Evolutionary conservation across 208 protist genomes (phyloP).

Genomic region (Kentomonas sorsogonicus): DNA sequence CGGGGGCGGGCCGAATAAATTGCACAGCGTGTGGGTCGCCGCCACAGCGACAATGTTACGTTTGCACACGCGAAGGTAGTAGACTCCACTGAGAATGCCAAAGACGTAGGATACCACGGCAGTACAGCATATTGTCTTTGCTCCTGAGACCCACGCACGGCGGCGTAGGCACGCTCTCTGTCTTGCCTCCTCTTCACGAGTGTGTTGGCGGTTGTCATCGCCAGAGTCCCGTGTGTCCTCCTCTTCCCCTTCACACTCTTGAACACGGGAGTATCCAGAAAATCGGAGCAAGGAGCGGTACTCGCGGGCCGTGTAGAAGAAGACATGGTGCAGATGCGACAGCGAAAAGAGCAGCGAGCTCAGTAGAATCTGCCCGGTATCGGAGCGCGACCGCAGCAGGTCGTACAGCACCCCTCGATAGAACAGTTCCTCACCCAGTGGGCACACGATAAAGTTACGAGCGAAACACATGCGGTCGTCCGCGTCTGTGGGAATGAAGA

Average conservation of each 20-base stretch:
- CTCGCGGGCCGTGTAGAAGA: conserved; percentile 25
- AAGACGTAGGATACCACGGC: conserved; percentile 34
- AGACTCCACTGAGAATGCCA: conserved; percentile 55
- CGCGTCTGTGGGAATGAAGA: not conserved
- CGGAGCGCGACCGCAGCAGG: conserved; percentile 23
- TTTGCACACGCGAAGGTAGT: conserved; percentile 33
- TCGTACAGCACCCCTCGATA: conserved; percentile 64
- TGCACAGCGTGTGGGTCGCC: conserved; percentile 54
- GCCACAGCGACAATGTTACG: conserved; percentile 36
- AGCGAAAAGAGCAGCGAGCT: conserved; percentile 56
- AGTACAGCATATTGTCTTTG: too few relatives aligned
- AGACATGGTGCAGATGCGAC: conserved; percentile 56
- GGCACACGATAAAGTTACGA: conserved; percentile 49
- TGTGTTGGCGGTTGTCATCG: not conserved
- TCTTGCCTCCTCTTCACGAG: not conserved
- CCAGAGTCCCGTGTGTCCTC: not conserved
- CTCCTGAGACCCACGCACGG: conserved; percentile 6
- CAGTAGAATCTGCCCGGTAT: conserved; percentile 21
- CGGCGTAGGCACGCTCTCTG: not conserved
- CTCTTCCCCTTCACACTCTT: not conserved
- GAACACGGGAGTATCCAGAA: too few relatives aligned
- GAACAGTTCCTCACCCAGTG: conserved; percentile 70
- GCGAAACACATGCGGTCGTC: conserved; percentile 18
- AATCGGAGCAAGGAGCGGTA: conserved; percentile 10
- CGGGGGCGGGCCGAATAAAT: conserved; percentile 47